These are phyloP conservation scores for Orbilia ellipsospora DNA, from an alignment of 2,329 filamentous ascomycete genomes.

Conservation along the genomic window DNA sequence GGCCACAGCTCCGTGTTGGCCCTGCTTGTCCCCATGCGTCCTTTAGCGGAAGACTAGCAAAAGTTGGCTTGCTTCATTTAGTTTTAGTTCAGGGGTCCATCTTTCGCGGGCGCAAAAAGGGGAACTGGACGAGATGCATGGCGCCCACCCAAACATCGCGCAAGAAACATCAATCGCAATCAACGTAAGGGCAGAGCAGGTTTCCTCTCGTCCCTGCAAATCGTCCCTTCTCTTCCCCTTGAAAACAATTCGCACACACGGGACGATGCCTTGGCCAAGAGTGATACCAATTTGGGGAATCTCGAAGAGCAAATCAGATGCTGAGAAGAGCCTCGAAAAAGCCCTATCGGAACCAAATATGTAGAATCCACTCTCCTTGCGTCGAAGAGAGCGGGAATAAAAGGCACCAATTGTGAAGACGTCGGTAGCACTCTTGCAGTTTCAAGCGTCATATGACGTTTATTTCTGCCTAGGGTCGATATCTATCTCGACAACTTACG, in stretches of 20 bases:
- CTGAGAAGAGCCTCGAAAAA: not conserved
- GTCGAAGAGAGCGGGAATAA: constrained; percentile 19
- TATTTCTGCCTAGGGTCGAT: constrained; percentile 25
- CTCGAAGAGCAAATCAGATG: constrained; percentile 28
- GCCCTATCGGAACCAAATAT: constrained; percentile 44
- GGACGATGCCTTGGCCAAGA: constrained; percentile 36
- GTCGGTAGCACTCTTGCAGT: constrained; percentile 9
- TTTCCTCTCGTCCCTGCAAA: constrained; percentile 20
- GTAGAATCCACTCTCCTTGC: constrained; percentile 30
- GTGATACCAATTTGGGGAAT: constrained; percentile 33
- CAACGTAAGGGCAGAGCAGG: constrained; percentile 38
- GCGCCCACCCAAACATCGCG: constrained; percentile 32
- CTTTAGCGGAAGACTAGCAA: constrained; percentile 43
- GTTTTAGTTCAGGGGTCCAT: constrained; percentile 53
- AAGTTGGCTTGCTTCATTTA: constrained; percentile 53
- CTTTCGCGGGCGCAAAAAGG: constrained; percentile 50
- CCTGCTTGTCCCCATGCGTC: constrained; percentile 46
- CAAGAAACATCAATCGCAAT: constrained; percentile 24
- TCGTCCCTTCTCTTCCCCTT: constrained; percentile 4
- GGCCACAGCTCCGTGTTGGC: constrained; percentile 20
- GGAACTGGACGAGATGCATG: constrained; percentile 39
- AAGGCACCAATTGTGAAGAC: constrained; percentile 25
- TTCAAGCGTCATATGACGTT: constrained; percentile 35
- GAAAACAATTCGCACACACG: constrained; percentile 32
- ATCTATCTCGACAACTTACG: too few species aligned